Base-by-base conservation (phyloP, 2,329 filamentous ascomycete species). In the Beauveria sp. region DNA sequence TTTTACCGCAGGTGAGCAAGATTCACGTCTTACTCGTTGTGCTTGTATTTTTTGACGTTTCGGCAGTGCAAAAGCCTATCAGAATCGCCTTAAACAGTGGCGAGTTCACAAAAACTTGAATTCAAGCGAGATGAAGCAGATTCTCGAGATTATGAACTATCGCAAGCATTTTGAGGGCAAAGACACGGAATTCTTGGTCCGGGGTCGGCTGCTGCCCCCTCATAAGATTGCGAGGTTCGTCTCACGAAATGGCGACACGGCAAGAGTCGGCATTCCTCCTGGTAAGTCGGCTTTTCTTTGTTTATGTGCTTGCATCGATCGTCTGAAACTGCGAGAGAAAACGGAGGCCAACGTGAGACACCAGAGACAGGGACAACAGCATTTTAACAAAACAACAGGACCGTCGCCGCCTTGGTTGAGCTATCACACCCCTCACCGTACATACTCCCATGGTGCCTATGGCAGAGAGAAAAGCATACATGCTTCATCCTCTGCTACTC, bases 1-100 rank as follows among this genome's bases (percentile, higher is more conserved):
- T 59, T 59, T n/a, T 7, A 43, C 18, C 46, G 46, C n/a, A 51
- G 46, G 56, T 59, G n/a, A 59, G 56, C 38, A 57, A 45, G 3
- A 14, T 2, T 3, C 24, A 45, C 24, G 16, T 31, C 18, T 31
- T 9, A 12, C 14, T 6, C 22, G 9, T 18, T 28, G 7, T 7
- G 3, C 31, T 10, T 24, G 3, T 22, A 22, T 3, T 14, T 8
- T 45, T 43, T 46, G n/a, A 45, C 42, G 18, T 46, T 31, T 10
- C 10, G 18, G 18, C 20, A 56, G 53, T 16, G 42, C 12, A 22
- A 31, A 46, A 12, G 48, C 51, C 5, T 60, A 52, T 26, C 18
- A 12, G 6, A 38, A 3, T 6, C 38, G 16, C 3, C 14, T 60
- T 3, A 52, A 2, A 16, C 16, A n/a, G 10, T 52, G 48, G 48